Evolutionary conservation across 2,329 filamentous ascomycete species (phyloP).

Genomic region (Davidsoniella eucalypti): DNA sequence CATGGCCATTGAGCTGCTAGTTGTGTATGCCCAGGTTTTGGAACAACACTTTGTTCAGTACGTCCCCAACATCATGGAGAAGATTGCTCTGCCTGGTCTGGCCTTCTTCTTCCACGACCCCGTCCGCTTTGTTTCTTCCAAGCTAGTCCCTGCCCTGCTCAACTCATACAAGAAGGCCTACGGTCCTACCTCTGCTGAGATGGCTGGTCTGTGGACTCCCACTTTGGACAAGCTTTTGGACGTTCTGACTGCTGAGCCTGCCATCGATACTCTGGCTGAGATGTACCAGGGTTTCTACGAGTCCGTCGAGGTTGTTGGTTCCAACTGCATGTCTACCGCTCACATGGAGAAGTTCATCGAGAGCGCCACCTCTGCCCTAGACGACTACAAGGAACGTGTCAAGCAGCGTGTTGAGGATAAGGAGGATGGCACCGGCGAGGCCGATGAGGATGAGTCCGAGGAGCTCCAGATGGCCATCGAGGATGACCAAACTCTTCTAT

Average conservation of each 20-base stretch:
- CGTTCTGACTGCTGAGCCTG: constrained; percentile 81
- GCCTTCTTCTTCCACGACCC: constrained; percentile 99
- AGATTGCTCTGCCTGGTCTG: constrained; percentile 82
- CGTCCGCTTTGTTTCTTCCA: constrained; percentile 84
- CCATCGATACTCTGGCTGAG: constrained; percentile 88
- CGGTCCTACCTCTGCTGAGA: constrained; percentile 61
- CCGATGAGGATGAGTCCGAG: constrained; percentile 78
- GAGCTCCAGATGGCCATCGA: constrained; percentile 84
- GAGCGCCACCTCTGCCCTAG: constrained; percentile 66
- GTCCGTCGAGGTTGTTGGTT: constrained; percentile 83
- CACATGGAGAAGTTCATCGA: constrained; percentile 84
- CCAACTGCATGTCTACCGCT: constrained; percentile 57
- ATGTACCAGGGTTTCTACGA: constrained; percentile 99
- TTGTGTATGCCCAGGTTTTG: constrained; percentile 93
- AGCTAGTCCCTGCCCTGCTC: constrained; percentile 81
- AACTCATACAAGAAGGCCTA: constrained; percentile 90
- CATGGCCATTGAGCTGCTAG: constrained; percentile 96
- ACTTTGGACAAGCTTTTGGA: constrained; percentile 86
- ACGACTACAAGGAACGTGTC: constrained; percentile 85
- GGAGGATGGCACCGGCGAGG: constrained; percentile 55
- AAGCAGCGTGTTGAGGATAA: constrained; percentile 69
- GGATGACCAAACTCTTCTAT: constrained; percentile 89
- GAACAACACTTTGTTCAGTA: constrained; percentile 85
- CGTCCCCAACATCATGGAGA: constrained; percentile 85
- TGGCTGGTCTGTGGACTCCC: constrained; percentile 66